Base-by-base conservation (phyloP, 2,329 filamentous ascomycete genomes). In the Monosporascus sp. region DNA sequence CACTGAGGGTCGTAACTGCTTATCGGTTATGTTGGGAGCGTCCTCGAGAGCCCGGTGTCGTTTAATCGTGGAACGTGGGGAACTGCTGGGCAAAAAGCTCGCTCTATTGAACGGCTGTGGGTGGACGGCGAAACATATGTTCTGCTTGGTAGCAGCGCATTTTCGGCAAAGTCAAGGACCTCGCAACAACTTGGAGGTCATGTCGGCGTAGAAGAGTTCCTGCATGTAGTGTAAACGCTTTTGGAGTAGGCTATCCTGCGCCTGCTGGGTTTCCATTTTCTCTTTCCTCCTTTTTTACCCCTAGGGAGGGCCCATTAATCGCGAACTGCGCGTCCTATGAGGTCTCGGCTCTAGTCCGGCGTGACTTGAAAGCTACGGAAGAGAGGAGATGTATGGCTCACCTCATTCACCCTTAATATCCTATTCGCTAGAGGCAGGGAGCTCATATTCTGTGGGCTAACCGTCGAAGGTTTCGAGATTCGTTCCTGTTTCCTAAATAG, bases 341-440 rank as follows among this genome's bases (percentile, higher is more conserved):
- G 6, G 31, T 35, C 4, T 5, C 31, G 31, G 31, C 5, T 35
- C 31, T 5, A 35, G 17, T 14, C 43, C 24, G 14, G 43, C 43
- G 22, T 18, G 43, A 24, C 43, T 46, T 46, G 43, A 46, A 31
- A 46, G 24, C 15, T 14, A 31, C 43, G 43, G 43, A 27, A 15
- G 43, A 31, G n/a, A 27, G 43, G 43, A n/a, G 43, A 31, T 46
- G 14, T 46, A 46, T 46, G 43, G 43, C 17, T 46, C 52, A 53
- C 53, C 11, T 31, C 51, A 53, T 59, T 59, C 51, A 58, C 52
- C 57, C 57, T 54, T 55, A 54, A 52, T 55, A 61, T 56, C 57
- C 56, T 60, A 60, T 64, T 60, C 55, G 56, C 56, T 60, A 58
- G 57, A 52, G 51, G 55, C 49, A 43, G 51, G 41, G 52, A 52